A percentile compares a stretch with the other conserved stretches of the same genome.
Evolutionary conservation across 2,329 filamentous ascomycete genomes (phyloP).

Genomic region (Phaeomoniella chlamydospora): DNA sequence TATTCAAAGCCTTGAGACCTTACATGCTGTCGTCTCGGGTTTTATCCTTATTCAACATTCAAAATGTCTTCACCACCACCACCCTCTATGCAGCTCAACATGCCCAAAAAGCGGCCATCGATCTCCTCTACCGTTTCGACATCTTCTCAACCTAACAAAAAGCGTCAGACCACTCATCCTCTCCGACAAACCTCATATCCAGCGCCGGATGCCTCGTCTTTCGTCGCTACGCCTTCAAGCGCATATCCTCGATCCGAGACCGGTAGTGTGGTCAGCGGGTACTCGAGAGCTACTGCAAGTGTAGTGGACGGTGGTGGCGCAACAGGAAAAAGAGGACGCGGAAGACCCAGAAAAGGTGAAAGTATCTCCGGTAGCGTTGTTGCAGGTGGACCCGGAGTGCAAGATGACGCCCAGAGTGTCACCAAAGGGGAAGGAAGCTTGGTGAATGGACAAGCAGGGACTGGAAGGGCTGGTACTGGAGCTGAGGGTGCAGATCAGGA

Average conservation of each 20-base stretch:
- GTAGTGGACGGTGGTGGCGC: slow-evolving; percentile 5
- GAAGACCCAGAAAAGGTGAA: no score
- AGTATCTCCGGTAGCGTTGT: slow-evolving; percentile 10
- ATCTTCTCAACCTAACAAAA: slow-evolving; percentile 7
- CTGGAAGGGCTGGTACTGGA: slow-evolving; percentile 2
- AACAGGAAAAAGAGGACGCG: slow-evolving; percentile 9
- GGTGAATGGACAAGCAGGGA: not conserved
- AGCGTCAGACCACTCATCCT: slow-evolving; percentile 20
- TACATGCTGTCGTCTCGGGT: no score
- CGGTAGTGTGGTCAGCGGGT: slow-evolving; percentile 10
- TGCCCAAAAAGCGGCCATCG: slow-evolving; percentile 25
- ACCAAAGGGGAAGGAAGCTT: slow-evolving; percentile 3
- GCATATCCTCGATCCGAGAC: slow-evolving; percentile 12
- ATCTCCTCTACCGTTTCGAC: slow-evolving; percentile 22
- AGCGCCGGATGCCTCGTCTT: slow-evolving; percentile 8
- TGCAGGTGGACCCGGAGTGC: slow-evolving; percentile 4
- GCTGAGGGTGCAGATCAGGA: slow-evolving; percentile 5
- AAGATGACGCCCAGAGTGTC: slow-evolving; percentile 5
- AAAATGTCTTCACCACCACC: slow-evolving; percentile 7
- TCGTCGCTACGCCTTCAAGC: slow-evolving; percentile 5
- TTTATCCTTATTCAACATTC: not conserved
- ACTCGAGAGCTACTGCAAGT: slow-evolving; percentile 7
- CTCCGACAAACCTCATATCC: slow-evolving; percentile 33
- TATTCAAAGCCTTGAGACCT: no score
- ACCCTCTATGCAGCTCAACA: slow-evolving; percentile 8